These are phyloP conservation scores for Euptelea pleiosperma DNA, from an alignment of 164 flowering plant genomes.

Conservation along the genomic window DNA sequence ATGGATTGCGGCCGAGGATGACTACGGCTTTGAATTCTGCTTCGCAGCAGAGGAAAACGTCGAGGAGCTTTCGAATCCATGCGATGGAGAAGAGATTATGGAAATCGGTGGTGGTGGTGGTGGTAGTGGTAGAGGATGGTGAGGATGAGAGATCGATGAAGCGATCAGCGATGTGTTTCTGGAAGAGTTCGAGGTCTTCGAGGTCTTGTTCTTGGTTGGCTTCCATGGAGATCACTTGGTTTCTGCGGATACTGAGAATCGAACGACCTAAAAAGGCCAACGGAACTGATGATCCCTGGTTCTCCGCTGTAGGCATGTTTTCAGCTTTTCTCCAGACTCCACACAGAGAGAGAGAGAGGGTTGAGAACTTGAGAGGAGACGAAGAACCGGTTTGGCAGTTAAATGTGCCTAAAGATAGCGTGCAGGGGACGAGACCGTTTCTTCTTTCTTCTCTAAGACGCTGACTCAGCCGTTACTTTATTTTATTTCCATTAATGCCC, in stretches of 20 bases:
- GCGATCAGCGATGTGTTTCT: slow-evolving; percentile 58
- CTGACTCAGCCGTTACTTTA: neutral
- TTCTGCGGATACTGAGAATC: slow-evolving; percentile 72
- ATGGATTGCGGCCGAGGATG: slow-evolving; percentile 54
- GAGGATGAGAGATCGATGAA: slow-evolving; percentile 35
- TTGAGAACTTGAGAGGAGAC: slow-evolving; percentile 7
- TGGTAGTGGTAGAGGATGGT: too few relatives aligned
- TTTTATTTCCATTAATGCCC: neutral
- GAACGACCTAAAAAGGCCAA: slow-evolving; percentile 59
- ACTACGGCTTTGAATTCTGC: slow-evolving; percentile 70
- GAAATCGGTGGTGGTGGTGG: slow-evolving; percentile 15
- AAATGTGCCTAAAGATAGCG: slow-evolving; percentile 15
- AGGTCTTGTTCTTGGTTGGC: slow-evolving; percentile 57
- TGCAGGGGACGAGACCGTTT: slow-evolving; percentile 32
- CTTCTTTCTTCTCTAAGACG: slow-evolving; percentile 13
- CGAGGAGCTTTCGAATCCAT: slow-evolving; percentile 69
- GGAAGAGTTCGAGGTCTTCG: slow-evolving; percentile 69
- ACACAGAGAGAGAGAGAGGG: slow-evolving; percentile 13
- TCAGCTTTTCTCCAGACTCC: slow-evolving; percentile 1
- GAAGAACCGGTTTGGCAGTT: slow-evolving; percentile 14
- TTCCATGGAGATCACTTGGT: slow-evolving; percentile 61
- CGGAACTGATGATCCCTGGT: slow-evolving; percentile 34
- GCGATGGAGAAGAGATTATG: slow-evolving; percentile 50
- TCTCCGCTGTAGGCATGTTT: slow-evolving; percentile 56
- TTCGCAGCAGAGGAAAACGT: slow-evolving; percentile 66